Percentiles rank a stretch among this genome's conserved stretches.
phyloP scores from a whole-genome alignment of 345 rosid species.

The Salix purpurea region DNA sequence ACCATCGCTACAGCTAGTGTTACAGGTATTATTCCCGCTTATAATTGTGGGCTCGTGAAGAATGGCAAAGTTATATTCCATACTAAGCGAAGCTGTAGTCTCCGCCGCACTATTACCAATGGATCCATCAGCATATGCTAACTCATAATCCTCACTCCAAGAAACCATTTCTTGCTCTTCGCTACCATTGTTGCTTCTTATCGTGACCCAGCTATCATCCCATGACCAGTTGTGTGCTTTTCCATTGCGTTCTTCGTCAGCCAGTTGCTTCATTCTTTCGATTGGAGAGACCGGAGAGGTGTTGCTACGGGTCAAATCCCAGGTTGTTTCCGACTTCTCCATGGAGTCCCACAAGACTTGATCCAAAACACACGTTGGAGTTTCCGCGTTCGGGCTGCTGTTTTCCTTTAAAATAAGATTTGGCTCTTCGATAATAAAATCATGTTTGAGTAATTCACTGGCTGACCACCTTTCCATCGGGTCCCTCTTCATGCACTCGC shows the following conservation, averaged over 20 bases:
- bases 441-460: slow-evolving; percentile 40
- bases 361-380: slow-evolving; percentile 45
- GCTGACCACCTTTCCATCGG: slow-evolving; percentile 50
- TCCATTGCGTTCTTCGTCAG: background rate
- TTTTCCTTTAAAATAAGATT: background rate
- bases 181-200: slow-evolving; percentile 28
- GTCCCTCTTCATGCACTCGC: slow-evolving; percentile 47
- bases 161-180: slow-evolving; percentile 2
- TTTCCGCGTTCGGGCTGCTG: background rate
- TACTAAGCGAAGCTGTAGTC: background rate
- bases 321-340: slow-evolving; percentile 14
- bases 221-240: slow-evolving; percentile 24
- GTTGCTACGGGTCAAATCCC: background rate
- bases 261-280: slow-evolving; percentile 37
- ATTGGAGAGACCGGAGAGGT: slow-evolving; percentile 5
- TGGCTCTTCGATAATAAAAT: slow-evolving; percentile 19
- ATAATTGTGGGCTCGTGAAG: background rate
- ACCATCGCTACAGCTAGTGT: background rate
- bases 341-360: slow-evolving; percentile 29
- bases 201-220: slow-evolving; percentile 46
- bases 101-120: background rate
- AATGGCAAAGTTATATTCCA: slow-evolving; percentile 2
- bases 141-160: background rate
- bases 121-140: background rate
- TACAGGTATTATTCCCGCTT: background rate